A percentile compares a stretch with the other conserved stretches of the same genome.
phyloP scores from a whole-genome alignment of 2,329 filamentous ascomycete genomes.

The Trichoderma oligosporum region DNA sequence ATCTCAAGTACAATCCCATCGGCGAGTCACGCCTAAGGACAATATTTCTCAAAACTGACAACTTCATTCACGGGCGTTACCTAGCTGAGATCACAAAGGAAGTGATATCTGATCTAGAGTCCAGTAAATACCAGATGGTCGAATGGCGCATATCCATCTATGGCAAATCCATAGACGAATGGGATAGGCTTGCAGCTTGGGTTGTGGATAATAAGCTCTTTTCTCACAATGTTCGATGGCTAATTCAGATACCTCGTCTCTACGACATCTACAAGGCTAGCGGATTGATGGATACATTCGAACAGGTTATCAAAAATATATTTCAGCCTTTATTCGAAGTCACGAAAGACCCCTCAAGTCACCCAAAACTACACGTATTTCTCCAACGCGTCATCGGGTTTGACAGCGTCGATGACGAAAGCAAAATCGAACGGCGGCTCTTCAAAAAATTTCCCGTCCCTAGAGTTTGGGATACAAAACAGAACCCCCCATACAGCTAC shows the following conservation, averaged over 20 bases:
- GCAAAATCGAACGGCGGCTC: conserved; percentile 90
- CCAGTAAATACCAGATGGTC: conserved; percentile 99
- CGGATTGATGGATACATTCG: conserved; percentile 81
- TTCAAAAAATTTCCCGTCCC: conserved; percentile 94
- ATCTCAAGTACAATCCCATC: conserved; percentile 96
- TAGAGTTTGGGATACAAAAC: conserved; percentile 80
- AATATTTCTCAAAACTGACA: conserved; percentile 99
- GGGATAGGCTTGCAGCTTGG: conserved; percentile 98
- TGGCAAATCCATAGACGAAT: conserved; percentile 85
- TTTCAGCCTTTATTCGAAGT: conserved; percentile 95
- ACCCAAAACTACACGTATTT: conserved; percentile 93
- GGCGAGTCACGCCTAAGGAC: conserved; percentile 92
- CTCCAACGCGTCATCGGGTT: conserved; percentile 93
- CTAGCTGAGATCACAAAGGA: conserved; percentile 97
- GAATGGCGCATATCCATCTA: conserved; percentile 99
- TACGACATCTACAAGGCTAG: conserved; percentile 95
- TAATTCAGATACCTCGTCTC: conserved; percentile 89
- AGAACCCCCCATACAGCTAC: conserved; percentile 97
- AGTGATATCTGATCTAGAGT: conserved; percentile 94
- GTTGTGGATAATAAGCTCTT: conserved; percentile 98
- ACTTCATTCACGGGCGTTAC: conserved; percentile 93
- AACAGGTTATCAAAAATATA: conserved; percentile 84
- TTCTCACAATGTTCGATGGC: conserved; percentile 95
- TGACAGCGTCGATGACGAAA: conserved; percentile 97
- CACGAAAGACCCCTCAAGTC: conserved; percentile 77